phyloP scores from a whole-genome alignment of 2,329 filamentous ascomycete species.

The Colletotrichum sp. region DNA sequence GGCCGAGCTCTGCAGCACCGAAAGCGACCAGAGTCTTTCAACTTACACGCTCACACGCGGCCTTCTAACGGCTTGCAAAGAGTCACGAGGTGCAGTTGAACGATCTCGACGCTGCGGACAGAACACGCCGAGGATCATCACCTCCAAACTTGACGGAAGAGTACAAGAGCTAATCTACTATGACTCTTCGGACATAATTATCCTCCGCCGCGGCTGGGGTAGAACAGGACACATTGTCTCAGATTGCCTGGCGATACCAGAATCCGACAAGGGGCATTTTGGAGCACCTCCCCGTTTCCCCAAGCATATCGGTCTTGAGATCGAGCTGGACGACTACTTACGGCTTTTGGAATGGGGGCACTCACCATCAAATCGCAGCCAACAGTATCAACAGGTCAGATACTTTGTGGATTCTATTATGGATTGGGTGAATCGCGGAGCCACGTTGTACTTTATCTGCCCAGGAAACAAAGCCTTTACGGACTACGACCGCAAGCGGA shows the following conservation, averaged over 20 bases:
- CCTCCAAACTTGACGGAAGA: neutral
- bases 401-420: neutral
- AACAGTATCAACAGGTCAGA: neutral
- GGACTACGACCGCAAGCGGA: too few relatives aligned
- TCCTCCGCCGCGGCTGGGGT: neutral
- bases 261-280: neutral
- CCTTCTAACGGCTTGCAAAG: neutral
- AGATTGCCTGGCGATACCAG: accelerated
- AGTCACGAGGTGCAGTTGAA: neutral
- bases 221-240: neutral
- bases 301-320: neutral
- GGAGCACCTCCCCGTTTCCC: neutral
- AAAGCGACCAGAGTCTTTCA: neutral
- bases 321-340: neutral
- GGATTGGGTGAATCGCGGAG: neutral
- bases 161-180: neutral
- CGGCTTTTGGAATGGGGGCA: neutral
- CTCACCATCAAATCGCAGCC: neutral
- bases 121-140: neutral
- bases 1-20: neutral
- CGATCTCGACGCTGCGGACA: neutral
- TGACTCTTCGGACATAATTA: neutral
- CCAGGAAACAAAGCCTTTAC: too few relatives aligned
- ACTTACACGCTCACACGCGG: neutral
- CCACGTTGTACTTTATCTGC: neutral